Conservation (phyloP, 208 protist genomes). For the Porcisia hertigi region DNA sequence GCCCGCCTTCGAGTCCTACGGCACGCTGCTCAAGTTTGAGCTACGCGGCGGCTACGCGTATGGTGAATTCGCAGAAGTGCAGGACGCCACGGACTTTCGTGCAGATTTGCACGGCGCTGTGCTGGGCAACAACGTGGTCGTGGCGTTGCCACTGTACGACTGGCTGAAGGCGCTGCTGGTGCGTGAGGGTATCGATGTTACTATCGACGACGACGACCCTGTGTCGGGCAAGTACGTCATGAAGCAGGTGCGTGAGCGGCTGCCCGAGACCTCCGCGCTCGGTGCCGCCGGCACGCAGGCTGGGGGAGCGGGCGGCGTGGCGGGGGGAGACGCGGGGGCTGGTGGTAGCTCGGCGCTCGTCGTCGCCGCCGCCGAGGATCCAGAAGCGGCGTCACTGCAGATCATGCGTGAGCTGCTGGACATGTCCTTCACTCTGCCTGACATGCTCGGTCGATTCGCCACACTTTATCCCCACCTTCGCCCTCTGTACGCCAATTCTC, state of each 20-base stretch:
- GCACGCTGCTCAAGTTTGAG: constrained; percentile 60
- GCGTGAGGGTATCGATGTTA: constrained; percentile 69
- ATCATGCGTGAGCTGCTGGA: constrained; percentile 74
- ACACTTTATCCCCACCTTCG: constrained; percentile 68
- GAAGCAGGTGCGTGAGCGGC: constrained; percentile 35
- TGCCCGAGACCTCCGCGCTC: constrained; percentile 20
- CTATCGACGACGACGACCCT: constrained; percentile 70
- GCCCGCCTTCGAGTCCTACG: constrained; percentile 65
- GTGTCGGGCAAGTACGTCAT: constrained; percentile 65
- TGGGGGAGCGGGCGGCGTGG: constrained; percentile 1
- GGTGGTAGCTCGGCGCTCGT: constrained; percentile 33
- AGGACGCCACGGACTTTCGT: constrained; percentile 65
- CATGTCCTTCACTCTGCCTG: constrained; percentile 51
- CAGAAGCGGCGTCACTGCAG: constrained; percentile 46
- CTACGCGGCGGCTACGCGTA: constrained; percentile 73
- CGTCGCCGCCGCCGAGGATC: constrained; percentile 42
- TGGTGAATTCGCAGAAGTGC: constrained; percentile 62
- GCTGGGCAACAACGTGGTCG: constrained; percentile 63
- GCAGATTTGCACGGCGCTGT: constrained; percentile 73
- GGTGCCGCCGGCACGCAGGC: not conserved
- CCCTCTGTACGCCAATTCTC: constrained; percentile 65
- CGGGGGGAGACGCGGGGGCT: constrained; percentile 9
- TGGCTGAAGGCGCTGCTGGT: constrained; percentile 76
- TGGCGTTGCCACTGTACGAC: constrained; percentile 70
- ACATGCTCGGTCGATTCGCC: constrained; percentile 62